phyloP scores from a whole-genome alignment of 2,329 filamentous ascomycete species.

The Colletotrichum sp. region DNA sequence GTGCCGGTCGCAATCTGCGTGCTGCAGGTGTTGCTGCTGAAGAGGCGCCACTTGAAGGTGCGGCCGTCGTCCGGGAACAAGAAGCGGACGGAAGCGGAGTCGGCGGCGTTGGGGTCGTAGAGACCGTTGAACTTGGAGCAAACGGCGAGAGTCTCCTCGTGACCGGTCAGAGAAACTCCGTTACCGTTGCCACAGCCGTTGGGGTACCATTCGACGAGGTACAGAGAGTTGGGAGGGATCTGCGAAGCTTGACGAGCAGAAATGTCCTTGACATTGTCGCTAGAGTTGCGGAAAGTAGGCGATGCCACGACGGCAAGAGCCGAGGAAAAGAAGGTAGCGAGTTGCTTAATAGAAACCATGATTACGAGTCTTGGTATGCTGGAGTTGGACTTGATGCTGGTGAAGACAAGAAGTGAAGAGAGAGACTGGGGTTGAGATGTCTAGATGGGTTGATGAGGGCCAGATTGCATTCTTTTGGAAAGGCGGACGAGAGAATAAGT shows the following conservation, averaged over 20 bases:
- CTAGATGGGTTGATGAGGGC: not conserved
- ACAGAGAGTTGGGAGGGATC: not conserved
- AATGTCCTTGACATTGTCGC: not conserved
- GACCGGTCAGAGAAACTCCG: not conserved
- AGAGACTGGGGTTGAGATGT: not conserved
- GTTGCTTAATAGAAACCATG: not conserved
- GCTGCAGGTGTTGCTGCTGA: not conserved
- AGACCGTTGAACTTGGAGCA: conserved; percentile 9
- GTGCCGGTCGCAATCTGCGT: not conserved
- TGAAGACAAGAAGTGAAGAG: not conserved
- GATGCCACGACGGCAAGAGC: not conserved
- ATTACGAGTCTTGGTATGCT: not conserved
- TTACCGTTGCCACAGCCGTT: not conserved
- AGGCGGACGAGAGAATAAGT: not conserved
- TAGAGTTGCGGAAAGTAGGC: not conserved
- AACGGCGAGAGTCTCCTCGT: not conserved
- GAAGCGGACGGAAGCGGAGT: not conserved
- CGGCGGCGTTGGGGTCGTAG: not conserved
- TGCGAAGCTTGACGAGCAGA: not conserved
- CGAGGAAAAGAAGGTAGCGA: not conserved
- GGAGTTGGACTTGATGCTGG: not conserved
- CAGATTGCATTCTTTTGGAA: not conserved
- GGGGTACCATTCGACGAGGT: not conserved
- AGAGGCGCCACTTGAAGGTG: not conserved
- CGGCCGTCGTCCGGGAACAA: not conserved